These are phyloP conservation scores for Phlyctochytrium bullatum DNA, from an alignment of 192 early-diverging fungal genomes.

Conservation along the genomic window DNA sequence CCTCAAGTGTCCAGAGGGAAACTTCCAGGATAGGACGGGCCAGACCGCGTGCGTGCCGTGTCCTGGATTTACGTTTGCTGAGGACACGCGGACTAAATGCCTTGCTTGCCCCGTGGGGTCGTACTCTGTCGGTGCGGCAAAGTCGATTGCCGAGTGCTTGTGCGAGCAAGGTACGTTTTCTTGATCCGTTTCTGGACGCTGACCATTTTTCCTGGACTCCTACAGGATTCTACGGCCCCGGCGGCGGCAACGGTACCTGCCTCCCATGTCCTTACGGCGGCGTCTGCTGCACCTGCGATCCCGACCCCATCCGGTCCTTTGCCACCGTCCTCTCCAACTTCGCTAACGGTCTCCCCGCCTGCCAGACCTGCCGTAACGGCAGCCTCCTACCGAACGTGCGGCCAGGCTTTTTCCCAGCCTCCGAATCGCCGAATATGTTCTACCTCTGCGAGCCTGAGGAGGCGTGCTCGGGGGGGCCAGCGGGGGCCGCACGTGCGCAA, in stretches of 20 bases:
- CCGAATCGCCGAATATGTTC: background rate
- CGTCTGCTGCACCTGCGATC: slow-evolving; percentile 5
- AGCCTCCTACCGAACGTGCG: background rate
- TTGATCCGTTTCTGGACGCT: too few species aligned
- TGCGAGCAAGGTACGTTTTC: slow-evolving; percentile 3
- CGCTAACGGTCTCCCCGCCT: background rate
- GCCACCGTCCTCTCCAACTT: background rate
- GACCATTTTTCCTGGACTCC: background rate
- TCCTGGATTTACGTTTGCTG: slow-evolving; percentile 10
- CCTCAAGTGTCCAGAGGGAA: background rate
- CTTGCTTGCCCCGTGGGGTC: background rate
- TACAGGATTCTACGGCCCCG: background rate
- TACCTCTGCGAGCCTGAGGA: slow-evolving; percentile 10
- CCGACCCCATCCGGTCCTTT: slow-evolving; percentile 1
- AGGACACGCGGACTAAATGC: background rate
- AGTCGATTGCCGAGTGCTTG: slow-evolving; percentile 4
- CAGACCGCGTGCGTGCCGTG: background rate
- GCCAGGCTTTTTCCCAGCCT: background rate
- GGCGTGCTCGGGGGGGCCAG: slow-evolving; percentile 1
- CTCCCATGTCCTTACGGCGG: background rate
- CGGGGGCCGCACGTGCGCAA: background rate
- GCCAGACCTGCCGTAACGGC: slow-evolving; percentile 2
- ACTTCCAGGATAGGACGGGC: slow-evolving; percentile 2
- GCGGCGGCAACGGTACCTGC: background rate
- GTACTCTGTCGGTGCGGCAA: slow-evolving; percentile 1